Base-by-base conservation (phyloP, 148 eudicot species). In the Linanthus parryae region DNA sequence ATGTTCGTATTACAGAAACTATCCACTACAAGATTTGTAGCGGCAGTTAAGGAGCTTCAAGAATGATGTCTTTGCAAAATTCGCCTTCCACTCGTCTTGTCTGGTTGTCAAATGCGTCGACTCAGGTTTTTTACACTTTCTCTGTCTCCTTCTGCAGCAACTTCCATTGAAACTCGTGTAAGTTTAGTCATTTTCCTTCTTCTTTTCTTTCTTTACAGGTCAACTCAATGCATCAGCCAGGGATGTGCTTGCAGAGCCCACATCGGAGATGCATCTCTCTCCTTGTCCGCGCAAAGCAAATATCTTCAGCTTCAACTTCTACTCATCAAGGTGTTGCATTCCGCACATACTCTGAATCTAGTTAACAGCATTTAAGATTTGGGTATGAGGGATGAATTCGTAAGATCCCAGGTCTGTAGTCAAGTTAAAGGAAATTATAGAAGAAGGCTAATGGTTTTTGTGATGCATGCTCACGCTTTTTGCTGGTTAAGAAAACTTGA, bases 1-100 rank as follows among this genome's bases (percentile, higher is more conserved):
- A 23, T 27, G 19, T 15, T 28, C 7, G 10, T 14, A 18, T 43
- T 23, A 43, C 22, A 1, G 2, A 18, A 19, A 8, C 7, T 0
- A 11, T 19, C 8, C 15, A 25, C 7, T 17, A 20, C 8, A 17
- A 5, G 37, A 26, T 24, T 26, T 52, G 14, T 52, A 20, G 23
- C 14, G 36, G 38, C 49, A 39, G 53, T 26, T 7, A 3, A 29
- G 14, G 27, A 28, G 13, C 20, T 35, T 33, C 6, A 8, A 22
- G 56, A 62, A 84, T 84, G 94, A 67, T 51, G 65, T 75, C 71
- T 46, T 61, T 75, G 72, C 86, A 77, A 64, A 74, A 65, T 23
- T 56, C 77, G 5, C 70, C 79, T 21, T 75, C 78, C 27, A 69
- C 67, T 58, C 72, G 62, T 16, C 83, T 69, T 24, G 54, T 69